These are phyloP conservation scores for Clitopilus hobsonii DNA, from an alignment of 768 basidiomycete species.

Conservation along the genomic window DNA sequence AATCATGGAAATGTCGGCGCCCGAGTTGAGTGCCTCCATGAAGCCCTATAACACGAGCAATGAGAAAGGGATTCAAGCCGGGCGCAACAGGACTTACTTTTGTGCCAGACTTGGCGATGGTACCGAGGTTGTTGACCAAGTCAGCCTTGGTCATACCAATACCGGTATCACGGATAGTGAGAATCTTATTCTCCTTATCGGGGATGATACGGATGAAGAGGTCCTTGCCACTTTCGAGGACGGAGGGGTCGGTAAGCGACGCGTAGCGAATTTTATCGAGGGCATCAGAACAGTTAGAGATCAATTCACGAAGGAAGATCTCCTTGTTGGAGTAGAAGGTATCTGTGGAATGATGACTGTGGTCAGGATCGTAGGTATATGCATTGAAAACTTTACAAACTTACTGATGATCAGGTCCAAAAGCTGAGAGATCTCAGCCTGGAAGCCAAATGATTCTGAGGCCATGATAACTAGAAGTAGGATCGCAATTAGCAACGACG, in stretches of 20 bases:
- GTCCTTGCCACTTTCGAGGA: slow-evolving; percentile 87
- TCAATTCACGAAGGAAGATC: slow-evolving; percentile 98
- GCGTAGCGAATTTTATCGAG: slow-evolving; percentile 99
- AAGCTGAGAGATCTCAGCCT: slow-evolving; percentile 98
- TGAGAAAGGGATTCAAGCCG: slow-evolving; percentile 3
- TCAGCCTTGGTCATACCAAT: slow-evolving; percentile 99
- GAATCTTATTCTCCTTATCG: slow-evolving; percentile 92
- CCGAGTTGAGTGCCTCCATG: slow-evolving; percentile 96
- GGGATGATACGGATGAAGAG: slow-evolving; percentile 92
- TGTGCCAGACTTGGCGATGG: slow-evolving; percentile 92
- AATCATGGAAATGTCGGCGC: slow-evolving; percentile 93
- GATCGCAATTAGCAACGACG: slow-evolving; percentile 8
- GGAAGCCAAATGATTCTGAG: slow-evolving; percentile 90
- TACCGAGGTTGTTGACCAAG: slow-evolving; percentile 98
- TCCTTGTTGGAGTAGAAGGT: slow-evolving; percentile 99
- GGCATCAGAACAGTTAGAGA: slow-evolving; percentile 97
- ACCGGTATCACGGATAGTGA: slow-evolving; percentile 92
- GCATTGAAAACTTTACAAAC: slow-evolving; percentile 21
- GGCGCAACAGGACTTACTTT: slow-evolving; percentile 48
- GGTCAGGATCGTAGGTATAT: slow-evolving; percentile 6
- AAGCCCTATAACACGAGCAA: slow-evolving; percentile 76
- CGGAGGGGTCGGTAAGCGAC: slow-evolving; percentile 89
- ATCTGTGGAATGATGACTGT: slow-evolving; percentile 41
- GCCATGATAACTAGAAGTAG: slow-evolving; percentile 45
- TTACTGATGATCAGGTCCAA: slow-evolving; percentile 97